Percentiles rank a stretch among this genome's conserved stretches.
These are phyloP conservation scores for Euptelea pleiosperma DNA, from an alignment of 164 flowering plant genomes.

Conservation along the genomic window DNA sequence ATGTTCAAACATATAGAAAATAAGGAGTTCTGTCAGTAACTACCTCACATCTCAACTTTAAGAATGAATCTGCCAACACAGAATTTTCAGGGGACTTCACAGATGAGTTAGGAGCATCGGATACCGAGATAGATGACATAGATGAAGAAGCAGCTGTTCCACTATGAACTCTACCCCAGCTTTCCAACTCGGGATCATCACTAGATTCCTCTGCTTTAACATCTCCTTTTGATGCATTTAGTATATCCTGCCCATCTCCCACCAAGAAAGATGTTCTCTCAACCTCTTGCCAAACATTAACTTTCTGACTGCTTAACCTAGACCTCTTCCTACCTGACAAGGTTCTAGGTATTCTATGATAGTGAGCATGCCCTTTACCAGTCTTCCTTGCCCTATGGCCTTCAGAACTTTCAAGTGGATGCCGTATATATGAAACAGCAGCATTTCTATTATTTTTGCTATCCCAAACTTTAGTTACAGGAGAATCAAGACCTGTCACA, in stretches of 20 bases:
- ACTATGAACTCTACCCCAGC: slow-evolving; percentile 58
- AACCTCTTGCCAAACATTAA: slow-evolving; percentile 75
- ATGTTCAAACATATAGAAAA: slow-evolving; percentile 12
- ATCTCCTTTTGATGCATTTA: slow-evolving; percentile 40
- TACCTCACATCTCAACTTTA: slow-evolving; percentile 95
- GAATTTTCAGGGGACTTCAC: slow-evolving; percentile 41
- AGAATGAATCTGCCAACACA: slow-evolving; percentile 65
- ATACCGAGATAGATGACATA: slow-evolving; percentile 33
- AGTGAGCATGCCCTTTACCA: slow-evolving; percentile 39
- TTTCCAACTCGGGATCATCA: slow-evolving; percentile 75
- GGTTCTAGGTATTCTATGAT: slow-evolving; percentile 36
- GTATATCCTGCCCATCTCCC: slow-evolving; percentile 84
- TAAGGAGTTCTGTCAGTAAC: not conserved
- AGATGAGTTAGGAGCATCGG: slow-evolving; percentile 35
- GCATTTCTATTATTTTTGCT: slow-evolving; percentile 64
- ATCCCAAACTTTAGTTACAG: slow-evolving; percentile 95
- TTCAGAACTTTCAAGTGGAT: slow-evolving; percentile 83
- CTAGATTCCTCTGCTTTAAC: slow-evolving; percentile 54
- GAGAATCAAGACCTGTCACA: slow-evolving; percentile 89
- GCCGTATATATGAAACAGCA: slow-evolving; percentile 61
- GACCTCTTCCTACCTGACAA: slow-evolving; percentile 61
- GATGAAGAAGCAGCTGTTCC: slow-evolving; percentile 80
- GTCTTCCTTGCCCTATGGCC: slow-evolving; percentile 40
- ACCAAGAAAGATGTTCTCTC: slow-evolving; percentile 78
- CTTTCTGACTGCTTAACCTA: slow-evolving; percentile 47